phyloP scores from a whole-genome alignment of 108 stramenopile genomes.

The Fragilaria radians region DNA sequence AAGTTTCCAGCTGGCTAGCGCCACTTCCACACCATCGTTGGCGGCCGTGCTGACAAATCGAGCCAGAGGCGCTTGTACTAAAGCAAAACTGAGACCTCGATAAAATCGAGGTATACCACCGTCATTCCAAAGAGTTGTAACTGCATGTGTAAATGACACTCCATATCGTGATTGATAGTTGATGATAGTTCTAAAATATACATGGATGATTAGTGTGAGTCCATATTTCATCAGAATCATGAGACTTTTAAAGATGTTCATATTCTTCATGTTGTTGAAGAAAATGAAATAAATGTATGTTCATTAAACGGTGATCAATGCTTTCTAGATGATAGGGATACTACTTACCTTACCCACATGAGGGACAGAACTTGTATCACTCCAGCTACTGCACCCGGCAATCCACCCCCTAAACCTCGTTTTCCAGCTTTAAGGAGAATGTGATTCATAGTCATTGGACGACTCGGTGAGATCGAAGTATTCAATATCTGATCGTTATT shows the following conservation, averaged over 20 bases:
- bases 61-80: conserved; percentile 86
- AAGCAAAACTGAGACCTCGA: conserved; percentile 82
- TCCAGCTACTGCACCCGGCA: conserved; percentile 87
- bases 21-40: conserved; percentile 78
- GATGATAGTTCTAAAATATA: conserved; percentile 64
- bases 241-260: no score
- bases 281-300: no score
- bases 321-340: no score
- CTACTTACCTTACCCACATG: conserved; percentile 68
- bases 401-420: conserved; percentile 76
- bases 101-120: conserved; percentile 93
- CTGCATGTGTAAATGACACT: conserved; percentile 54
- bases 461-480: no score
- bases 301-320: no score
- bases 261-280: no score
- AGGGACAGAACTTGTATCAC: conserved; percentile 76
- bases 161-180: conserved; percentile 97
- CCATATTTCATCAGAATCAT: no score
- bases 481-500: no score
- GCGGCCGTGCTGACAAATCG: conserved; percentile 91
- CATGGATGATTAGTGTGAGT: no score
- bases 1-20: conserved; percentile 36
- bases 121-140: conserved; percentile 59
- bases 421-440: conserved; percentile 47
- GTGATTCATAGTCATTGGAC: conserved; percentile 13